Evolutionary conservation across 2,329 filamentous ascomycete species (phyloP), one percentile per base, ranked within the genome.

Genomic region (Aspergillus jensenii): DNA sequence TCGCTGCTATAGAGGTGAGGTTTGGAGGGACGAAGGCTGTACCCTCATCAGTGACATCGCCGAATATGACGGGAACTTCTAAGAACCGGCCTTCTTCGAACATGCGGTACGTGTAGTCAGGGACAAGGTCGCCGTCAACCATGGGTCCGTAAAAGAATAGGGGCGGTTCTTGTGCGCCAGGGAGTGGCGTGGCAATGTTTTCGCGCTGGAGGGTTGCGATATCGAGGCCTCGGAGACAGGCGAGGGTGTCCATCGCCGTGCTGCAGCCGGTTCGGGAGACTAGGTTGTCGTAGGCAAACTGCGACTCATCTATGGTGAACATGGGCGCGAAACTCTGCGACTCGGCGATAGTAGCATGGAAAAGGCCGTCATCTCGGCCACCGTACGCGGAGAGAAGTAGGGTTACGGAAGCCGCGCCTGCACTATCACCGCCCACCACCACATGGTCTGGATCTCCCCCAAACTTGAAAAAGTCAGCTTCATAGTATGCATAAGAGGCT

Each of bases 401-500:
- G 27, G 79, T 82, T n/a, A 91, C 80, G 4, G 86, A 86, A 19
- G 76, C 74, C 6, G 81, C 89, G 3, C 89, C 89, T 2, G 89
- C 88, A 53, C 86, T 89, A 60, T 82, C 84, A 9, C 90, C 90
- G 15, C 85, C 87, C 0, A 91, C 75, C 0, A 87, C 84, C 9
- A 91, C 87, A 62, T 89, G 87, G 0, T 78, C 67, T 1, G 88
- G 86, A 62, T 91, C 78, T 23, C 89, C 89, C 4, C 89, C 89
- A 63, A 93, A 92, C 70, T 84, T 25, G 37, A 17, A 25, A 43
- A 12, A 37, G 19, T 44, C 11, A 52, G 45, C 15, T 25, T 45
- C 14, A 60, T 46, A 35, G 15, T 19, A 27, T 4, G 6, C 31
- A 35, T 17, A 59, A 40, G 15, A 43, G 45, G 3, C n/a, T 27